Percentiles rank a stretch among this genome's conserved stretches.
Evolutionary conservation across 371 early-diverging fungal species (phyloP).

Genomic region (Parasitella parasitica): DNA sequence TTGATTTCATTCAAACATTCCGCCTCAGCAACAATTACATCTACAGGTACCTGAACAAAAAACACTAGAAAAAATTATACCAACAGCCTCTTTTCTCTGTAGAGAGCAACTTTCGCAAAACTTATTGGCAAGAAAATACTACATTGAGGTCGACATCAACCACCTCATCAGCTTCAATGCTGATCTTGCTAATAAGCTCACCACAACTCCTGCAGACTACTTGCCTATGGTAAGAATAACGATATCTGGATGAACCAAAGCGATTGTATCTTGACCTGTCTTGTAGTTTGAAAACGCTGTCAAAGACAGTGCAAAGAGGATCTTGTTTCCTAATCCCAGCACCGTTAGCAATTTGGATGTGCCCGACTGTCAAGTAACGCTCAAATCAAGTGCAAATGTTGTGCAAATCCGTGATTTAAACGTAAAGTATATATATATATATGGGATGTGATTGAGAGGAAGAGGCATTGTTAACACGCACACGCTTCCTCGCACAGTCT

Average conservation of each 20-base stretch:
- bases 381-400: conserved; percentile 82
- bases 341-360: conserved; percentile 41
- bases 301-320: conserved; percentile 66
- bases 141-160: conserved; percentile 83
- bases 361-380: conserved; percentile 87
- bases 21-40: conserved; percentile 75
- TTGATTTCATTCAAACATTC: conserved; percentile 77
- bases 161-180: conserved; percentile 83
- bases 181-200: conserved; percentile 76
- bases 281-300: conserved; percentile 85
- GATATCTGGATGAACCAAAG: not conserved
- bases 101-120: conserved; percentile 93
- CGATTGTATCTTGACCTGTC: not conserved
- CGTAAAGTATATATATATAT: conserved; percentile 40
- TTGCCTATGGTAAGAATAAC: conserved; percentile 4
- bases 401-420: conserved; percentile 85
- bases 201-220: conserved; percentile 75
- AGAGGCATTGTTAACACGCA: not conserved
- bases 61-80: not conserved
- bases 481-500: conserved; percentile 53
- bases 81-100: not conserved
- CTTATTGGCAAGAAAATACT: conserved; percentile 69
- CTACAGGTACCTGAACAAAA: conserved; percentile 56
- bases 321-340: conserved; percentile 53
- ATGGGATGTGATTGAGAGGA: not conserved